A percentile compares a stretch with the other conserved stretches of the same genome.
phyloP scores from a whole-genome alignment of 2,329 filamentous ascomycete species.

The Paecilomyces sp. region DNA sequence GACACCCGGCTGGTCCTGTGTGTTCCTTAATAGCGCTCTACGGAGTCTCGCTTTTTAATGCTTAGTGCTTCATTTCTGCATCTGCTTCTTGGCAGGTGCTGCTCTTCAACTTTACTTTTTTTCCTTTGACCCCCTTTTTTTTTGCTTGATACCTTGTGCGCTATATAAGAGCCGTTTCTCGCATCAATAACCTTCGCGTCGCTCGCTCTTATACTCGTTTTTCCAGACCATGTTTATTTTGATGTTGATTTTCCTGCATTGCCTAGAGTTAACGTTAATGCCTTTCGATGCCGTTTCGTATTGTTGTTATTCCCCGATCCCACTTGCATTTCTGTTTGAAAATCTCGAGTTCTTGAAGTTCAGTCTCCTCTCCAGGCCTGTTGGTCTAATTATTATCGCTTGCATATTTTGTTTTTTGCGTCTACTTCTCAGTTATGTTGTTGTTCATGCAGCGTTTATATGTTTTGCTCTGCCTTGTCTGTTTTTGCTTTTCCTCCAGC shows the following conservation, averaged over 20 bases:
- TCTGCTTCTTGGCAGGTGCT: constrained; percentile 13
- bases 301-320: constrained; percentile 1
- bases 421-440: neutral
- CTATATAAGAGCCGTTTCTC: constrained; percentile 11
- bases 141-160: constrained; percentile 25
- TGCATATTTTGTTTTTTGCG: neutral
- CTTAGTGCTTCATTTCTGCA: constrained; percentile 22
- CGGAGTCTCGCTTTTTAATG: constrained; percentile 22
- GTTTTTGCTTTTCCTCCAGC: neutral
- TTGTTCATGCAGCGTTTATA: neutral
- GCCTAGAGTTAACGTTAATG: constrained; percentile 1
- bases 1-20: constrained; percentile 42
- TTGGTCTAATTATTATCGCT: neutral
- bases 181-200: constrained; percentile 1
- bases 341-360: constrained; percentile 1
- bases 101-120: constrained; percentile 9
- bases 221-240: constrained; percentile 7
- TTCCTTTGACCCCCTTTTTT: constrained; percentile 9
- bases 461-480: neutral
- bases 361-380: constrained; percentile 3
- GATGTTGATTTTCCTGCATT: constrained; percentile 7
- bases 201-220: constrained; percentile 6
- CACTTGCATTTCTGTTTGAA: neutral
- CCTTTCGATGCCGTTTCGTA: neutral
- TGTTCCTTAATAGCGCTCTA: constrained; percentile 33